Evolutionary conservation across 163 green algal species (phyloP).

Genomic region (Coccomyxa subellipsoidea): DNA sequence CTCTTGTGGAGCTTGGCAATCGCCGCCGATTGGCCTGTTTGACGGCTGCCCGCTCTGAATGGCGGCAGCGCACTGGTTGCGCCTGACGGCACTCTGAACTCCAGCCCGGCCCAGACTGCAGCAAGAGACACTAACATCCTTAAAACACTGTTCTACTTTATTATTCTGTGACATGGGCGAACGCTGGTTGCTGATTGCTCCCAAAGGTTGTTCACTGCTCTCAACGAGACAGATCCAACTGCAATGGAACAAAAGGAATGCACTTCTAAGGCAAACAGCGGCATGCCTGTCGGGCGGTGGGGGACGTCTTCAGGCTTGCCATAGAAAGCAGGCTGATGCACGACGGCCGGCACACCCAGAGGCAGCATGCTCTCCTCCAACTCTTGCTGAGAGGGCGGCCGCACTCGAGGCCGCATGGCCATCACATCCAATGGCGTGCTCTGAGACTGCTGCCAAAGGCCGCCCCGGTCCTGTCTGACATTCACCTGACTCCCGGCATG

Average conservation of each 20-base stretch:
- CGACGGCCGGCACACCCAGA: conserved; percentile 34
- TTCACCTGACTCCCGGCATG: background rate
- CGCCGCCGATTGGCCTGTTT: background rate
- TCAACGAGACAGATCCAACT: no score
- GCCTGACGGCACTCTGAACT: conserved; percentile 44
- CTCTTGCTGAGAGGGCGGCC: conserved; percentile 27
- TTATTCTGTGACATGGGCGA: no score
- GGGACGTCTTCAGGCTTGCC: conserved; percentile 51
- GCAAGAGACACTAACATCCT: background rate
- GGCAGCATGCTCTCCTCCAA: conserved; percentile 22
- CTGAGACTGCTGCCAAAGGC: background rate
- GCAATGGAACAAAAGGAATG: no score
- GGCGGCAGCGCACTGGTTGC: conserved; percentile 30
- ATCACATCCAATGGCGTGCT: background rate
- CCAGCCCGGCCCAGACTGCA: conserved; percentile 48
- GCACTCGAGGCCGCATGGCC: background rate
- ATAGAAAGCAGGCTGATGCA: conserved; percentile 57
- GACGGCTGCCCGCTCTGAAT: conserved; percentile 18
- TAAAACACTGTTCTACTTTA: no score
- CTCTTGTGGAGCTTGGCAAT: background rate
- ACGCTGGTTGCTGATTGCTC: no score
- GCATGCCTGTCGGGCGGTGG: conserved; percentile 12
- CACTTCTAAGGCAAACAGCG: no score
- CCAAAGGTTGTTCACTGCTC: no score
- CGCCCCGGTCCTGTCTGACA: background rate